Percentiles rank a stretch among this genome's conserved stretches.
These are phyloP conservation scores for Martiniozyma abietophila DNA, from an alignment of 805 yeast genomes.

Conservation along the genomic window DNA sequence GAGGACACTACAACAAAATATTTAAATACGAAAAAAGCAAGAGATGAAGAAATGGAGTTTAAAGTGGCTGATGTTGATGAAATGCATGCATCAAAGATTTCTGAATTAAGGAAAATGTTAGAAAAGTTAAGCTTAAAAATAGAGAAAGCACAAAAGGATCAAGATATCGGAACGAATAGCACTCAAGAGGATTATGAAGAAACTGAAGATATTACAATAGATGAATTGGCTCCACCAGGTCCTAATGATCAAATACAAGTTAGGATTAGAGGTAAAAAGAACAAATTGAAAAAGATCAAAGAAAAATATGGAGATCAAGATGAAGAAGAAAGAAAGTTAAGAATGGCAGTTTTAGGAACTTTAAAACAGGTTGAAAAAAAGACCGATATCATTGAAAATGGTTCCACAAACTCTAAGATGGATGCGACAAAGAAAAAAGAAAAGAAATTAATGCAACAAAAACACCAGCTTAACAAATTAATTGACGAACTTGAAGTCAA, in stretches of 20 bases:
- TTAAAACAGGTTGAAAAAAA: constrained; percentile 43
- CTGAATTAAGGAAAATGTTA: constrained; percentile 25
- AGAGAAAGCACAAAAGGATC: constrained; percentile 9
- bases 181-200: background rate
- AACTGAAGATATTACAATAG: background rate
- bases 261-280: constrained; percentile 73
- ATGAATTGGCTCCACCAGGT: constrained; percentile 9
- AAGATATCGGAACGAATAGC: constrained; percentile 1
- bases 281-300: constrained; percentile 73
- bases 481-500: constrained; percentile 23
- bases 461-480: constrained; percentile 24
- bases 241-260: constrained; percentile 24
- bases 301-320: constrained; percentile 86
- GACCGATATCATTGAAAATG: constrained; percentile 11
- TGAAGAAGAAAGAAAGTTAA: constrained; percentile 67
- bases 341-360: constrained; percentile 81
- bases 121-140: constrained; percentile 18
- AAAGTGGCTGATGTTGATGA: constrained; percentile 22
- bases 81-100: constrained; percentile 17
- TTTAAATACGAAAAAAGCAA: constrained; percentile 18
- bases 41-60: constrained; percentile 24
- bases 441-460: constrained; percentile 23
- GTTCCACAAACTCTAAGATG: constrained; percentile 4
- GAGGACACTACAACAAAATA: constrained; percentile 36
- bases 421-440: constrained; percentile 13